Percentiles rank a stretch among this genome's conserved stretches.
phyloP scores from a whole-genome alignment of 2,329 filamentous ascomycete genomes.

The Bipolaris cookei region DNA sequence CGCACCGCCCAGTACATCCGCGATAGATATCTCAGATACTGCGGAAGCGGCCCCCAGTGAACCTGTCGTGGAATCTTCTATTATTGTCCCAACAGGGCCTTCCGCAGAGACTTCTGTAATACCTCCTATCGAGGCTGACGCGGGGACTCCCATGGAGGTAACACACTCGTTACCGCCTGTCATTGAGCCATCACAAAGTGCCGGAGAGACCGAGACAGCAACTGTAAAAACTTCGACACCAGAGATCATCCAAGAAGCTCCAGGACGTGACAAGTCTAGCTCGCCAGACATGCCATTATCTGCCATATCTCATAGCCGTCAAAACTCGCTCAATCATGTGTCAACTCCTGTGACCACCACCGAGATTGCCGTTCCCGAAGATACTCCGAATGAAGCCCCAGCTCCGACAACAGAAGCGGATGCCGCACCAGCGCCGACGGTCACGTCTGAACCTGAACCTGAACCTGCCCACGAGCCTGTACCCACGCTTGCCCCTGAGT shows the following conservation, averaged over 20 bases:
- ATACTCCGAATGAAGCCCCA: constrained; percentile 9
- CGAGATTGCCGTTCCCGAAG: constrained; percentile 9
- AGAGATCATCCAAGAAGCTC: constrained; percentile 9
- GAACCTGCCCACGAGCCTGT: constrained; percentile 7
- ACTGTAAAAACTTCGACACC: constrained; percentile 7
- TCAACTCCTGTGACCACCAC: constrained; percentile 27
- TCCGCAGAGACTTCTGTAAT: neutral
- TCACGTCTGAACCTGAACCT: constrained; percentile 1
- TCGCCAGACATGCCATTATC: constrained; percentile 54
- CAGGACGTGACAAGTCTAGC: constrained; percentile 46
- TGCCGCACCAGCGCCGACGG: constrained; percentile 6
- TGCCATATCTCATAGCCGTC: constrained; percentile 46
- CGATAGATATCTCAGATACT: constrained; percentile 19
- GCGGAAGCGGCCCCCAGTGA: constrained; percentile 4
- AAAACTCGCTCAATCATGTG: constrained; percentile 43
- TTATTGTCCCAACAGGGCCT: neutral
- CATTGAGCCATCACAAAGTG: constrained; percentile 14
- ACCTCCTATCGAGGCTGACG: neutral
- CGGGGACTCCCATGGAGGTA: constrained; percentile 1
- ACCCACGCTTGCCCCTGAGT: constrained; percentile 3
- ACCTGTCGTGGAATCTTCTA: neutral
- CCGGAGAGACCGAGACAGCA: constrained; percentile 11
- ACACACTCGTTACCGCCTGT: constrained; percentile 11
- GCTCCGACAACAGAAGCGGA: constrained; percentile 8
- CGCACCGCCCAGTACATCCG: constrained; percentile 15